Conservation (phyloP, 2,329 filamentous ascomycete species). For the Claviceps sp. region DNA sequence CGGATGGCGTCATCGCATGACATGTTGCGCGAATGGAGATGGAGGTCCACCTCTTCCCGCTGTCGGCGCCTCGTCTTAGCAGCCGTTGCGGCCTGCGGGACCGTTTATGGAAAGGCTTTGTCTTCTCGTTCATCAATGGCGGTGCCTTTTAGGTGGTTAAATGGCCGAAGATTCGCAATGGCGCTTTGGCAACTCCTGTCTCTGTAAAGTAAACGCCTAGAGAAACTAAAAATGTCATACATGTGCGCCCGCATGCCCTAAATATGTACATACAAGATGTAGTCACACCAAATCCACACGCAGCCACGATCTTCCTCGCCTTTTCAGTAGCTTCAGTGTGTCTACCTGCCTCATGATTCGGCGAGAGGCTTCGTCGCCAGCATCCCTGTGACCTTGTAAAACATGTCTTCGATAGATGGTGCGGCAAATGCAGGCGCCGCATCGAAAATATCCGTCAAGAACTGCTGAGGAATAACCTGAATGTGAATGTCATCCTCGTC, state of each 20-base stretch:
- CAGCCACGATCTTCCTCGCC: neutral
- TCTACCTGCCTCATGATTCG: neutral
- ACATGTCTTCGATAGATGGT: conserved; percentile 61
- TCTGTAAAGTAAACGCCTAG: too few relatives aligned
- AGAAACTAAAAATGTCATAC: neutral
- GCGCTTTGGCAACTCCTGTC: too few relatives aligned
- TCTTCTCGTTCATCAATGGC: too few relatives aligned
- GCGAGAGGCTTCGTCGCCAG: conserved; percentile 37
- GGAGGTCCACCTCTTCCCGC: neutral
- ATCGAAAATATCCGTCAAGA: conserved; percentile 58
- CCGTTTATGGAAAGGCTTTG: neutral
- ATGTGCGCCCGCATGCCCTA: neutral
- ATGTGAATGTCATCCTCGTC: conserved; percentile 30
- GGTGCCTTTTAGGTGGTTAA: too few relatives aligned
- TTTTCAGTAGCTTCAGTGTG: too few relatives aligned
- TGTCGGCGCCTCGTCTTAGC: too few relatives aligned
- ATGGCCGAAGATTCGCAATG: too few relatives aligned
- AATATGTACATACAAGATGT: conserved; percentile 2
- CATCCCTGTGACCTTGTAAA: conserved; percentile 52
- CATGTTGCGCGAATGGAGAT: neutral
- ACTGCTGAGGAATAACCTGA: conserved; percentile 53
- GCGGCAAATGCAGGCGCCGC: conserved; percentile 54
- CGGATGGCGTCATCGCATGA: conserved; percentile 4
- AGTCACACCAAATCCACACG: neutral
- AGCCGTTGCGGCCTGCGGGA: neutral